Conservation (phyloP, 345 rosid genomes). For the Durio zibethinus region DNA sequence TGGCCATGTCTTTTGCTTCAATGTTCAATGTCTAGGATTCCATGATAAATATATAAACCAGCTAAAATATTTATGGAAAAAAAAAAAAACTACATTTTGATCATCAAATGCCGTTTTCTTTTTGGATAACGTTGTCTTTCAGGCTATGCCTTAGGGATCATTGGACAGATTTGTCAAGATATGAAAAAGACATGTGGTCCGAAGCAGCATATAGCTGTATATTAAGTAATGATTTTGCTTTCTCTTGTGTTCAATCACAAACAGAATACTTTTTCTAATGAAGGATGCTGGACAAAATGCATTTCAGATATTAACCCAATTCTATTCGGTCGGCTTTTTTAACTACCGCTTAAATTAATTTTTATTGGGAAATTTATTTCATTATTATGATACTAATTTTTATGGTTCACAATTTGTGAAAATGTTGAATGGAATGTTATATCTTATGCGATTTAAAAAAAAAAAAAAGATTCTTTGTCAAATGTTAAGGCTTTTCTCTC, state of each 20-base stretch:
- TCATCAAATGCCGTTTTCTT: background rate
- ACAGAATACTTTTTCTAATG: background rate
- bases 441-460: background rate
- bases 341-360: background rate
- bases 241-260: background rate
- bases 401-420: background rate
- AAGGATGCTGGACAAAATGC: slow-evolving; percentile 2
- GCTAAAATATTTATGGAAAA: background rate
- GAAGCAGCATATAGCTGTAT: background rate
- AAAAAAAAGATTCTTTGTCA: slow-evolving; percentile 2
- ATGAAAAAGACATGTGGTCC: background rate
- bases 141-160: background rate
- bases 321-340: background rate
- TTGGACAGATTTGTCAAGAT: background rate
- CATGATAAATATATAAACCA: background rate
- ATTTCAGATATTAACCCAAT: background rate
- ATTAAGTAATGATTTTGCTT: background rate
- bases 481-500: slow-evolving; percentile 6
- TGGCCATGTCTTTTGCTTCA: slow-evolving; percentile 13
- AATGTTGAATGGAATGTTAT: background rate
- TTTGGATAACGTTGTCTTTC: slow-evolving; percentile 4
- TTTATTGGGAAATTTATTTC: background rate
- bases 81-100: background rate
- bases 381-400: background rate
- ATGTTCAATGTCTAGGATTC: background rate